A percentile compares a stretch with the other conserved stretches of the same genome.
Evolutionary conservation across 306 rosid genomes (phyloP).

Genomic region (Nissolia schottii): DNA sequence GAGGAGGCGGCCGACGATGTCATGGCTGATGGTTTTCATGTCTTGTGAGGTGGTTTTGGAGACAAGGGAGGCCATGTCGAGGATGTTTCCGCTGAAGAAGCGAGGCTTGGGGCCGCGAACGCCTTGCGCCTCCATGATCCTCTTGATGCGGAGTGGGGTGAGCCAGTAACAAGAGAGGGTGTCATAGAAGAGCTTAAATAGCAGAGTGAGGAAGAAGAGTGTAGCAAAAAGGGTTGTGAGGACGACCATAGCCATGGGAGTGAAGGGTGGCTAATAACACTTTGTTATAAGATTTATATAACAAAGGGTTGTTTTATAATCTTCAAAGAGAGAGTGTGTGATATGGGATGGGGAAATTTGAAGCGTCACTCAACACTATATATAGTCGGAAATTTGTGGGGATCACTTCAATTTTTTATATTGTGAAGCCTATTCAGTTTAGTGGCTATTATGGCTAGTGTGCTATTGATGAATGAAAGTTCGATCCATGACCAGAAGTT

Average conservation of each 20-base stretch:
- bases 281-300: neutral
- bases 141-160: conserved; percentile 68
- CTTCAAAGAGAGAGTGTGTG: neutral
- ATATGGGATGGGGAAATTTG: conserved; percentile 1
- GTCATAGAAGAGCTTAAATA: conserved; percentile 45
- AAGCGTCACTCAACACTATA: conserved; percentile 18
- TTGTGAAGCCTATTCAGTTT: too few species aligned
- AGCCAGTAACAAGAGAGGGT: conserved; percentile 55
- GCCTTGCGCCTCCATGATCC: conserved; percentile 83
- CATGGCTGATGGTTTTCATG: conserved; percentile 72
- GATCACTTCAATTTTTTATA: neutral
- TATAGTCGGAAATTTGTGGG: conserved; percentile 10
- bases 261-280: neutral
- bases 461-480: neutral
- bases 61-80: conserved; percentile 59
- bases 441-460: too few species aligned
- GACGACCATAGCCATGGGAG: conserved; percentile 38
- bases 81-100: conserved; percentile 66
- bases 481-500: neutral
- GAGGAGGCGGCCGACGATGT: conserved; percentile 73
- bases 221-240: conserved; percentile 31
- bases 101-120: conserved; percentile 77
- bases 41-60: conserved; percentile 59
- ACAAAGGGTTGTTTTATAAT: neutral
- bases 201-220: conserved; percentile 20